Conservation (phyloP, 176 grass and related monocot genomes). For the Oryza meridionalis region DNA sequence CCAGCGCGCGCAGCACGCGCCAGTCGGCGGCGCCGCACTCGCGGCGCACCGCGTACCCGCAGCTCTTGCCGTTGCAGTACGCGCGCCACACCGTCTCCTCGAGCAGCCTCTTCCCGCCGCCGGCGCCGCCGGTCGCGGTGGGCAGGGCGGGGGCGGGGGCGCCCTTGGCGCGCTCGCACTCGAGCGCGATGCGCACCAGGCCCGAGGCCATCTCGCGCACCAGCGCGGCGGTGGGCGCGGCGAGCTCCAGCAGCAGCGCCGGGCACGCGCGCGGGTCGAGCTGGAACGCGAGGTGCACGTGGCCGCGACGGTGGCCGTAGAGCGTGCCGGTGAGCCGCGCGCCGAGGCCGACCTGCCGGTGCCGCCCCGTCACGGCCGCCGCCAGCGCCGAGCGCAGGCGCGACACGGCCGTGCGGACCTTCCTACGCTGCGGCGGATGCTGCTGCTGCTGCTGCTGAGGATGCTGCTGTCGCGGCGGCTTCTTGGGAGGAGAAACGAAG, state of each 20-base stretch:
- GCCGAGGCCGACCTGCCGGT: slow-evolving; percentile 61
- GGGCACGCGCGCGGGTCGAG: slow-evolving; percentile 66
- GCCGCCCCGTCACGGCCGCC: slow-evolving; percentile 58
- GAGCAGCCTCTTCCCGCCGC: slow-evolving; percentile 47
- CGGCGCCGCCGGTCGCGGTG: background rate
- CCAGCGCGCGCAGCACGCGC: slow-evolving; percentile 71
- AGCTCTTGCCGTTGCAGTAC: slow-evolving; percentile 84
- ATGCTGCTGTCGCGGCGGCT: background rate
- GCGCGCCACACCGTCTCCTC: slow-evolving; percentile 89
- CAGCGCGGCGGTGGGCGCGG: slow-evolving; percentile 69
- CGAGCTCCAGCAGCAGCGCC: slow-evolving; percentile 73
- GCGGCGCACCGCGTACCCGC: slow-evolving; percentile 80
- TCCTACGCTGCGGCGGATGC: background rate
- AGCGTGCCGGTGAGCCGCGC: slow-evolving; percentile 76
- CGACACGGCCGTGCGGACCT: slow-evolving; percentile 54
- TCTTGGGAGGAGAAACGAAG: slow-evolving; percentile 40
- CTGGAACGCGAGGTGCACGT: slow-evolving; percentile 85
- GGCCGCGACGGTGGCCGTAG: slow-evolving; percentile 72
- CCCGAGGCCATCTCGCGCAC: slow-evolving; percentile 89
- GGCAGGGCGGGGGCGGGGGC: background rate
- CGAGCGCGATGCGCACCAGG: slow-evolving; percentile 85
- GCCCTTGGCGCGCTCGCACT: slow-evolving; percentile 67
- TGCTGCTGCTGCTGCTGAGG: background rate
- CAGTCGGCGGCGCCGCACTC: slow-evolving; percentile 69
- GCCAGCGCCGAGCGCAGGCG: slow-evolving; percentile 55